These are phyloP conservation scores for Anastatica hierochuntica DNA, from an alignment of 345 rosid genomes.

Conservation along the genomic window DNA sequence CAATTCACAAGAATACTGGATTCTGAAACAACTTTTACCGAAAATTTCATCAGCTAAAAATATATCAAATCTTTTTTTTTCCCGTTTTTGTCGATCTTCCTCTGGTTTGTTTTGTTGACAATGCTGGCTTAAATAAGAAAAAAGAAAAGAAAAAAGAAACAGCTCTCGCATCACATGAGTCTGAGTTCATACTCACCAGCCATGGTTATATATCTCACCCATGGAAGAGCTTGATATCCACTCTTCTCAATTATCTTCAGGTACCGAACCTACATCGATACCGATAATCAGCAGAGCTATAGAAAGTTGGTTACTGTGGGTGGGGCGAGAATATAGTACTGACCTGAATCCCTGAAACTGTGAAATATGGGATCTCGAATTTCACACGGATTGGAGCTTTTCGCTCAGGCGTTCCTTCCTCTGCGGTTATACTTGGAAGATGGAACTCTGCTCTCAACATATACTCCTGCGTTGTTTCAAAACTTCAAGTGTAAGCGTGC, in stretches of 20 bases:
- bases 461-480: slow-evolving; percentile 43
- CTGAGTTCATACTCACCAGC: slow-evolving; percentile 96
- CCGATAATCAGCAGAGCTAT: no score
- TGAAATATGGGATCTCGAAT: slow-evolving; percentile 93
- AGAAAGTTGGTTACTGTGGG: no score
- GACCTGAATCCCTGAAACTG: slow-evolving; percentile 87
- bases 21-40: no score
- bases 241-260: slow-evolving; percentile 96
- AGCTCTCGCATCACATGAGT: slow-evolving; percentile 41
- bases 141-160: not conserved
- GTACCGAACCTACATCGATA: slow-evolving; percentile 70
- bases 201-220: slow-evolving; percentile 99
- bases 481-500: not conserved
- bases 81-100: not conserved
- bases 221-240: slow-evolving; percentile 96
- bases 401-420: slow-evolving; percentile 72
- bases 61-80: not conserved
- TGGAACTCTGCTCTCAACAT: slow-evolving; percentile 82
- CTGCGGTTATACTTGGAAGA: slow-evolving; percentile 81
- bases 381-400: slow-evolving; percentile 88
- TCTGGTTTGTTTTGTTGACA: not conserved
- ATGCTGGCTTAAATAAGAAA: not conserved
- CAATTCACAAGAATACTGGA: no score
- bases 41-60: slow-evolving; percentile 6
- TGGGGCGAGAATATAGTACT: not conserved